These are phyloP conservation scores for Aspergillus uvarum DNA, from an alignment of 2,329 filamentous ascomycete genomes.

Conservation along the genomic window DNA sequence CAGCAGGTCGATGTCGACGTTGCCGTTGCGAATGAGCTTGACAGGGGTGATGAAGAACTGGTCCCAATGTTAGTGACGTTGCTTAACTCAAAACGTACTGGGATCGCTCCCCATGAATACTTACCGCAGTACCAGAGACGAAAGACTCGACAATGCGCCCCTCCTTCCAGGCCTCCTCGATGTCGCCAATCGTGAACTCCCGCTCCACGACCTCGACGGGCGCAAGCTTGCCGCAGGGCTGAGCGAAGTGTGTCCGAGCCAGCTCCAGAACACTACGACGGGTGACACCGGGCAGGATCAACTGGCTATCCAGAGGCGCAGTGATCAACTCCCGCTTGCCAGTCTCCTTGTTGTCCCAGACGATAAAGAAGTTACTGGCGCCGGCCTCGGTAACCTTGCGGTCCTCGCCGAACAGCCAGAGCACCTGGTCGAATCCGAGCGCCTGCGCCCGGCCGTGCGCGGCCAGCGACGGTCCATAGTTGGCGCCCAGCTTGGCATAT, in stretches of 20 bases:
- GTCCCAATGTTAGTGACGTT: not conserved
- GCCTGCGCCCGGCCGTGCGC: slow-evolving; percentile 72
- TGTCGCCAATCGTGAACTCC: slow-evolving; percentile 76
- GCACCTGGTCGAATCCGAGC: slow-evolving; percentile 79
- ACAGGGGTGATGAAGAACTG: slow-evolving; percentile 71
- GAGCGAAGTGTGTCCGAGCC: slow-evolving; percentile 60
- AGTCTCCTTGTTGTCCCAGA: slow-evolving; percentile 63
- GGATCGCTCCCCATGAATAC: slow-evolving; percentile 23
- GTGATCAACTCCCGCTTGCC: slow-evolving; percentile 72
- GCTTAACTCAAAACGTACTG: no score
- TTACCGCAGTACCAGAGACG: slow-evolving; percentile 79
- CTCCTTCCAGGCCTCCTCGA: slow-evolving; percentile 69
- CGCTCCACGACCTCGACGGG: slow-evolving; percentile 82
- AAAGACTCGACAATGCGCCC: slow-evolving; percentile 82
- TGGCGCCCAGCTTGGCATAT: slow-evolving; percentile 87
- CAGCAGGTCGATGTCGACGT: slow-evolving; percentile 59
- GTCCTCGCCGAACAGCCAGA: slow-evolving; percentile 86
- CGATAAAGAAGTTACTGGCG: slow-evolving; percentile 86
- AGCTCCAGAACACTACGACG: slow-evolving; percentile 75
- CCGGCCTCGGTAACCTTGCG: slow-evolving; percentile 85
- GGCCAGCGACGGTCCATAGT: slow-evolving; percentile 82
- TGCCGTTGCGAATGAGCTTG: slow-evolving; percentile 66
- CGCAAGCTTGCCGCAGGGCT: slow-evolving; percentile 51
- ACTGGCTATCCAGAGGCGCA: slow-evolving; percentile 74
- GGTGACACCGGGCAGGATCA: slow-evolving; percentile 90